These are phyloP conservation scores for Penicillium sp. DNA, from an alignment of 2,329 filamentous ascomycete genomes.

Conservation along the genomic window DNA sequence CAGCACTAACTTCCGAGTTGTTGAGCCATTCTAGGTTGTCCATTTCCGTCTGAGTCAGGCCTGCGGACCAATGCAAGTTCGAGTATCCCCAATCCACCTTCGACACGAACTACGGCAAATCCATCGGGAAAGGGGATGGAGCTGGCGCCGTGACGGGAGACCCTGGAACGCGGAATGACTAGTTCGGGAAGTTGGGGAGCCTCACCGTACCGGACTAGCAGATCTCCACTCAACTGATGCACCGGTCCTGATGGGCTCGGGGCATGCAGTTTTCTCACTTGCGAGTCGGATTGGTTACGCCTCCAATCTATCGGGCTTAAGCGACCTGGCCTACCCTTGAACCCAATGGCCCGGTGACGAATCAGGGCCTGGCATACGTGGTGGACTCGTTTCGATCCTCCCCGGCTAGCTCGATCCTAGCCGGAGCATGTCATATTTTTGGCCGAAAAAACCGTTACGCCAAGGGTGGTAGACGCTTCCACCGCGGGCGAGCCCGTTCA, in stretches of 20 bases:
- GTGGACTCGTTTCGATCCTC: constrained; percentile 16
- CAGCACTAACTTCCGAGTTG: constrained; percentile 11
- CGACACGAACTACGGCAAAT: neutral
- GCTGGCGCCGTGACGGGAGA: neutral
- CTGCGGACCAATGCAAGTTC: neutral
- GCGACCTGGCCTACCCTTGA: constrained; percentile 24
- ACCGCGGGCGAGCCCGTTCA: constrained; percentile 33
- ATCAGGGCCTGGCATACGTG: constrained; percentile 11
- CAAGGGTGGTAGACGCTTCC: constrained; percentile 25
- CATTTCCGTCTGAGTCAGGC: constrained; percentile 2
- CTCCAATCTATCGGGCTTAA: constrained; percentile 12
- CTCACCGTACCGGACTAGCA: constrained; percentile 2
- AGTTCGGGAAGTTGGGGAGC: constrained; percentile 1
- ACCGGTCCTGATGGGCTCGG: constrained; percentile 19
- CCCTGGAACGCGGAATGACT: neutral
- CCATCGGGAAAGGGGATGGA: too few species aligned
- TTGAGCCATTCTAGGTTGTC: constrained; percentile 1
- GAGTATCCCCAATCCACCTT: neutral
- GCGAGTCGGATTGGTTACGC: constrained; percentile 7
- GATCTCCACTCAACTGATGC: constrained; percentile 29
- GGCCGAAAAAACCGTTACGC: constrained; percentile 34
- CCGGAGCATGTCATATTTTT: constrained; percentile 21
- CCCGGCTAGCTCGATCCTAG: constrained; percentile 23
- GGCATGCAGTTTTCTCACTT: constrained; percentile 2
- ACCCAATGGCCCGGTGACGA: constrained; percentile 17